phyloP scores from a whole-genome alignment of 2,329 filamentous ascomycete species.

The Nothophoma quercina region DNA sequence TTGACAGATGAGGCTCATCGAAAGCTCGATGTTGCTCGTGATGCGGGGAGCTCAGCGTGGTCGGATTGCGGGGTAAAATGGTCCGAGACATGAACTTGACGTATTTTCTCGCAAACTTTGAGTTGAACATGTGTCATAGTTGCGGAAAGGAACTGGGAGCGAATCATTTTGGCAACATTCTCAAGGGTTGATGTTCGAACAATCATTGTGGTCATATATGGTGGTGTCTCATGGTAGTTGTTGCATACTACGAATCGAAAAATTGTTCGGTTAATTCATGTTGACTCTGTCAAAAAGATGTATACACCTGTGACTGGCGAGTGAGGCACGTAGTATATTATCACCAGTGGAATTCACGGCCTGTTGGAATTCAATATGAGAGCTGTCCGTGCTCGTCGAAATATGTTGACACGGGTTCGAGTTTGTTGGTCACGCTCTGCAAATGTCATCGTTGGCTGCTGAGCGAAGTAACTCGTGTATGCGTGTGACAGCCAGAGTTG shows the following conservation, averaged over 20 bases:
- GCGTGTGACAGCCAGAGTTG: neutral
- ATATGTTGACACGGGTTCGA: neutral
- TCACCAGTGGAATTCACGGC: neutral
- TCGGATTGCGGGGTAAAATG: slow-evolving; percentile 23
- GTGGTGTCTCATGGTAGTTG: too few relatives aligned
- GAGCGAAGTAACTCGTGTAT: neutral
- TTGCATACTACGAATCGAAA: neutral
- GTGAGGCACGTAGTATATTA: neutral
- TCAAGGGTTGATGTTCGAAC: too few relatives aligned
- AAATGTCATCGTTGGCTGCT: neutral
- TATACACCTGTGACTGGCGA: neutral
- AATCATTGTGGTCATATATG: too few relatives aligned
- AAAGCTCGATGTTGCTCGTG: neutral
- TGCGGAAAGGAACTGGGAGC: too few relatives aligned
- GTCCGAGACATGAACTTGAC: slow-evolving; percentile 10
- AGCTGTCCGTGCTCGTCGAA: neutral
- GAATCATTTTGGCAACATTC: too few relatives aligned
- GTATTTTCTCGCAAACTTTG: too few relatives aligned
- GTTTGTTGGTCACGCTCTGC: neutral
- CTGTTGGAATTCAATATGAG: neutral
- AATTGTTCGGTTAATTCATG: slow-evolving; percentile 1
- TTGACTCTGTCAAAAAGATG: neutral
- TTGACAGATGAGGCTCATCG: too few relatives aligned
- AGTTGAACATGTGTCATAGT: too few relatives aligned
- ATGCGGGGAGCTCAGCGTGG: slow-evolving; percentile 6